These are phyloP conservation scores for Aspergillus homomorphus DNA, from an alignment of 495 filamentous ascomycete genomes.

Conservation along the genomic window DNA sequence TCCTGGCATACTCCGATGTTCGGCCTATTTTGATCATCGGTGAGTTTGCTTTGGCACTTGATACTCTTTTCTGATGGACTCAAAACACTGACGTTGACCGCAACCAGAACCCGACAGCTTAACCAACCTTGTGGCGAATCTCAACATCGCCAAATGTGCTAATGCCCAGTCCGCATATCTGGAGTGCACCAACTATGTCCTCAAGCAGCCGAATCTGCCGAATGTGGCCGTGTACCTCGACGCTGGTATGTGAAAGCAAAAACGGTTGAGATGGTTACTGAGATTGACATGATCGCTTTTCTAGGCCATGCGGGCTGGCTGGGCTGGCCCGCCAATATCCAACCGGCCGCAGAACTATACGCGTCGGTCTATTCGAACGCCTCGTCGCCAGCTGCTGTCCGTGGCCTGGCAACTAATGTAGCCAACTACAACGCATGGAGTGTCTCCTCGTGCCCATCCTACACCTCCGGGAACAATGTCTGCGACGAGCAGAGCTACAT, in stretches of 20 bases:
- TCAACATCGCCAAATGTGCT: slow-evolving; percentile 59
- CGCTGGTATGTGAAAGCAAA: slow-evolving; percentile 61
- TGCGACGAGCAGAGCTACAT: slow-evolving; percentile 74
- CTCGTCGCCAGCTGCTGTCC: slow-evolving; percentile 60
- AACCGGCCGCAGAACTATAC: slow-evolving; percentile 68
- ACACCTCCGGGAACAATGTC: slow-evolving; percentile 41
- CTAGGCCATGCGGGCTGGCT: slow-evolving; percentile 67
- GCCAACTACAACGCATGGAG: slow-evolving; percentile 73
- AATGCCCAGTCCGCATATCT: slow-evolving; percentile 61
- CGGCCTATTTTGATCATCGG: slow-evolving; percentile 51
- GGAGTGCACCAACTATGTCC: slow-evolving; percentile 67
- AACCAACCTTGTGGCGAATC: slow-evolving; percentile 77
- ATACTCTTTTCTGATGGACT: no score
- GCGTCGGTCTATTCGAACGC: slow-evolving; percentile 64
- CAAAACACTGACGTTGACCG: no score
- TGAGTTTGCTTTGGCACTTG: no score
- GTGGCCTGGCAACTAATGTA: slow-evolving; percentile 75
- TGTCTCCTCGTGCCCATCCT: slow-evolving; percentile 40
- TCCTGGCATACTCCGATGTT: slow-evolving; percentile 31
- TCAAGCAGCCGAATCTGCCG: slow-evolving; percentile 66
- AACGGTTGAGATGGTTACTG: no score
- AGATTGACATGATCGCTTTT: no score
- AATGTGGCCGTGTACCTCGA: slow-evolving; percentile 85
- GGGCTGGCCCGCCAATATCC: slow-evolving; percentile 76
- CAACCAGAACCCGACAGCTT: slow-evolving; percentile 83